phyloP scores from a whole-genome alignment of 2,329 filamentous ascomycete genomes.

The Ophiostoma angusticollis region DNA sequence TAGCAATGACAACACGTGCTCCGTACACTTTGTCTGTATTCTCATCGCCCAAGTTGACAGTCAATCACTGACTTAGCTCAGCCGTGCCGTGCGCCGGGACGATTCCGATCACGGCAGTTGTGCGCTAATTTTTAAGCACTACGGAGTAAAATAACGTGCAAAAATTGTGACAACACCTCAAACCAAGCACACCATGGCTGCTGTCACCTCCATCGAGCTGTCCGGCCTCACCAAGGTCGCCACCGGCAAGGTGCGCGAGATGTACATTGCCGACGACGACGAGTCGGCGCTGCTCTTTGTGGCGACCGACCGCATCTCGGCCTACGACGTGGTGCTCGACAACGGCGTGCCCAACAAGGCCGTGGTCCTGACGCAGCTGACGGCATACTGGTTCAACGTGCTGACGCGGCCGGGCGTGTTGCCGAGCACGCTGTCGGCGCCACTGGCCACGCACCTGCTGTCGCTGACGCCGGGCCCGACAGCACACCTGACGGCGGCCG shows the following conservation, averaged over 20 bases:
- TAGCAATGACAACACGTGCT: too few relatives aligned
- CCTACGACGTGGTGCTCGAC: slow-evolving; percentile 81
- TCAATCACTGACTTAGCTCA: too few relatives aligned
- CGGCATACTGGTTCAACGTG: slow-evolving; percentile 42
- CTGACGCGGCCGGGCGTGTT: slow-evolving; percentile 26
- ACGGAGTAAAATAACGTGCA: too few relatives aligned
- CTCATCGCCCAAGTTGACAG: too few relatives aligned
- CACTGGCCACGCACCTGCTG: slow-evolving; percentile 39
- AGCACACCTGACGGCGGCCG: slow-evolving; percentile 23
- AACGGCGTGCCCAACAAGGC: slow-evolving; percentile 51
- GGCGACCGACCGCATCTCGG: slow-evolving; percentile 70
- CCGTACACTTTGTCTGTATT: too few relatives aligned
- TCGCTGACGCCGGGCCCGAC: slow-evolving; percentile 27
- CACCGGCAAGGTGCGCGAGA: slow-evolving; percentile 21
- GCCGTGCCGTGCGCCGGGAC: too few relatives aligned
- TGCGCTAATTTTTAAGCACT: too few relatives aligned
- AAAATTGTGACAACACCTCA: not conserved
- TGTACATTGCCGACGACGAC: slow-evolving; percentile 14
- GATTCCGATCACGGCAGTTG: too few relatives aligned
- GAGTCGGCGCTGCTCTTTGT: slow-evolving; percentile 21
- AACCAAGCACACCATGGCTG: slow-evolving; percentile 4
- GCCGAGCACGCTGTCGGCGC: slow-evolving; percentile 19
- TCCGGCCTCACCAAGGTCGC: slow-evolving; percentile 21
- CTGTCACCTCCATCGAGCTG: slow-evolving; percentile 19
- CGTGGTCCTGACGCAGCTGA: slow-evolving; percentile 32